Evolutionary conservation across 345 rosid genomes (phyloP).

Genomic region (Eucalyptus camaldulensis): DNA sequence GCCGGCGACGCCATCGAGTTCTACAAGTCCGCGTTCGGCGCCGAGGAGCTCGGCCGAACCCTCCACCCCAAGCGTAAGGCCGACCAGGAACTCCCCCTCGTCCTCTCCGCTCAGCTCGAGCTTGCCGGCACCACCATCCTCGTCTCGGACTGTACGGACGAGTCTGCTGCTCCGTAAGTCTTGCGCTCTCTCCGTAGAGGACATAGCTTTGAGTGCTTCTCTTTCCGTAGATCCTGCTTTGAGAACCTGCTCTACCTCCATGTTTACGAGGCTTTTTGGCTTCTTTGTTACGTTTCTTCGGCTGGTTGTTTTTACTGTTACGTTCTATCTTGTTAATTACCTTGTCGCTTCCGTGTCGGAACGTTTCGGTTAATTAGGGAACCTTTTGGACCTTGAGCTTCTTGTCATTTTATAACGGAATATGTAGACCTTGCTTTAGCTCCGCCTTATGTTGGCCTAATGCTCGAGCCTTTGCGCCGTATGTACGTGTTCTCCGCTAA

Average conservation of each 20-base stretch:
- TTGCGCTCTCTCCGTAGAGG: background rate
- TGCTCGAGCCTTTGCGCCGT: background rate
- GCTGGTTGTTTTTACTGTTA: background rate
- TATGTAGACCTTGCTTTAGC: background rate
- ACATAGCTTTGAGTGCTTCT: background rate
- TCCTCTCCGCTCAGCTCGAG: conserved; percentile 55
- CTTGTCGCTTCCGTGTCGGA: background rate
- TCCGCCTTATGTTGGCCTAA: background rate
- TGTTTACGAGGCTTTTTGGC: background rate
- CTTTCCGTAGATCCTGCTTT: background rate
- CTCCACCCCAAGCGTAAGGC: conserved; percentile 82
- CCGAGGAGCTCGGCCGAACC: conserved; percentile 48
- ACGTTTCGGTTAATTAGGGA: background rate
- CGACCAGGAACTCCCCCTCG: conserved; percentile 81
- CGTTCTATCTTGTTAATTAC: background rate
- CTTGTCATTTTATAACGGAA: background rate
- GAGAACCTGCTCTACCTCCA: background rate
- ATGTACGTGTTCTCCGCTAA: background rate
- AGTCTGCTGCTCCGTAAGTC: conserved; percentile 23
- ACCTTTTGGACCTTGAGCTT: background rate
- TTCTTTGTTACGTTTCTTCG: background rate
- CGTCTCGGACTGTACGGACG: conserved; percentile 36
- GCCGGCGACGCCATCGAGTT: conserved; percentile 69
- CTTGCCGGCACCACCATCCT: conserved; percentile 52
- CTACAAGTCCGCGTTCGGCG: conserved; percentile 77